phyloP scores from a whole-genome alignment of 768 basidiomycete genomes.

The Lentinus tigrinus region DNA sequence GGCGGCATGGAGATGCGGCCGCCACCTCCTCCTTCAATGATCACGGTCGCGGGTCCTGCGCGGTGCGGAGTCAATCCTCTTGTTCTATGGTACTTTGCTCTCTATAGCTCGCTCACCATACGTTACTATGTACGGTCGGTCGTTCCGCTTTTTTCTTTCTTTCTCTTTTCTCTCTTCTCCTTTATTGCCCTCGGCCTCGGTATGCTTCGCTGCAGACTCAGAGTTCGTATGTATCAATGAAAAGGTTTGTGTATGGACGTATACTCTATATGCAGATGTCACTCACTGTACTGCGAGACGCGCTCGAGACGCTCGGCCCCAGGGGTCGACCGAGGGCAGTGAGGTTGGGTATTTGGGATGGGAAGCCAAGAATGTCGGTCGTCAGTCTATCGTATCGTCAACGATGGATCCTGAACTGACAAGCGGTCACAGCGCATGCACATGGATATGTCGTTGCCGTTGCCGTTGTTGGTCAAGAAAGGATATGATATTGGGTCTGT shows the following conservation, averaged over 20 bases:
- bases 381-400: too few relatives aligned
- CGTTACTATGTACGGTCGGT: not conserved
- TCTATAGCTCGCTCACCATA: not conserved
- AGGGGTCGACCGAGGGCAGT: too few relatives aligned
- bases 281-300: not conserved
- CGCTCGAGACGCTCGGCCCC: too few relatives aligned
- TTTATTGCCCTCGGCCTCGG: not conserved
- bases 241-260: conserved; percentile 17
- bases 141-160: too few relatives aligned
- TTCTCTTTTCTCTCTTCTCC: not conserved
- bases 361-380: too few relatives aligned
- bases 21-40: not conserved
- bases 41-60: not conserved
- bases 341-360: too few relatives aligned
- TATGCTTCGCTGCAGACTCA: too few relatives aligned
- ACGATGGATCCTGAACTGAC: too few relatives aligned
- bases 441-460: too few relatives aligned
- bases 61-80: conserved; percentile 24
- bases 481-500: too few relatives aligned
- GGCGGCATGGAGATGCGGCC: not conserved
- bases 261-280: not conserved
- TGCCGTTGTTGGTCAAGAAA: too few relatives aligned
- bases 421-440: too few relatives aligned
- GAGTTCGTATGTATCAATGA: conserved; percentile 17
- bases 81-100: conserved; percentile 10